Evolutionary conservation across 2,329 filamentous ascomycete genomes (phyloP), one percentile per base, ranked within the genome.

Genomic region (Curvularia eragrostidis): DNA sequence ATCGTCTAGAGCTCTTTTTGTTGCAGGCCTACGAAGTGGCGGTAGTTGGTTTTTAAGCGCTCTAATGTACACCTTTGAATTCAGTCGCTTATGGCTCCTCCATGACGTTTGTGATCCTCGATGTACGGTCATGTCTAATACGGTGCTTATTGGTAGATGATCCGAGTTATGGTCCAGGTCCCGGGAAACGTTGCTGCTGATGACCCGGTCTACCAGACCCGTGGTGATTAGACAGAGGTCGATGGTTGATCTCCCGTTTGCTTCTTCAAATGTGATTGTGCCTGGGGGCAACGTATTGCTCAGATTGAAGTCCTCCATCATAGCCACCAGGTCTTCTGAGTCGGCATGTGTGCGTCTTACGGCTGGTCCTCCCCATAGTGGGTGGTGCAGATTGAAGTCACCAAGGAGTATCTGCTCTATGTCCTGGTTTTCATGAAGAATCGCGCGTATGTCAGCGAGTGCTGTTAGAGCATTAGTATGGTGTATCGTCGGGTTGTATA

Each of bases 131-230:
- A 63, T 55, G 34, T 64, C 54, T 23, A 66, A 41, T 15, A 53
- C 32, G 4, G 56, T 69, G 39, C 56, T 57, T 15, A 69, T 66
- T 12, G 64, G 65, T 8, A 69, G 55, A 47, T 69, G 58, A 47
- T 68, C 58, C 12, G 63, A 69, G 56, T 66, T 49, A 49, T 69
- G 57, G 38, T 67, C 59, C 6, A 66, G 46, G 15, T 59, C 53
- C 8, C 41, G 26, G 24, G 49, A 46, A 13, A 61, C 46, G 28
- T 53, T 15, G 48, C 64, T 59, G 8, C 47, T 58, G 26, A 64
- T 62, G 9, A 60, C 32, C 24, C 52, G 57, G 52, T 62, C 59
- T 7, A 50, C 48, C n/a, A 65, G 48, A 13, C 57, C 55, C 34
- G 48, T n/a, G 10, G 57, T 65, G 18, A 57, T 47, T 19, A 58